These are phyloP conservation scores for Paramyrothecium roridum DNA, from an alignment of 2,329 filamentous ascomycete species.

Conservation along the genomic window DNA sequence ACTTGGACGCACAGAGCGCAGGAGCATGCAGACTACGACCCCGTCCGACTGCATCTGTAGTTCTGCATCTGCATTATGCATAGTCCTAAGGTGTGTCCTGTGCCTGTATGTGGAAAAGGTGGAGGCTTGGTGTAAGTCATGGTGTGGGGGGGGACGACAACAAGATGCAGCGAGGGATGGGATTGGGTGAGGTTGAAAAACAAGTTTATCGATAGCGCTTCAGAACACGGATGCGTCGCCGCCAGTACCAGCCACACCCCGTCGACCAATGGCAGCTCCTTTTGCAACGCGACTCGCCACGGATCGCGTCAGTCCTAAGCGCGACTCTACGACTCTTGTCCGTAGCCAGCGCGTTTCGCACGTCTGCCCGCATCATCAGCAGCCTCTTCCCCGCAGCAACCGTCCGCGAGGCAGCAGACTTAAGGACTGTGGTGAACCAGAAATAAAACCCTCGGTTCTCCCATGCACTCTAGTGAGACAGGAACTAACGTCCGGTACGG, in stretches of 20 bases:
- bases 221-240: not conserved
- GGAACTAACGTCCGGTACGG: too few species aligned
- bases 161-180: not conserved
- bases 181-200: not conserved
- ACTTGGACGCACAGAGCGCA: not conserved
- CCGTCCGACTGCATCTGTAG: not conserved
- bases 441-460: too few species aligned
- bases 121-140: not conserved
- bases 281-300: not conserved
- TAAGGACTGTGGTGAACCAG: too few species aligned
- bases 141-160: not conserved
- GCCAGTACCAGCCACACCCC: not conserved
- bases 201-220: constrained; percentile 23
- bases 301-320: not conserved
- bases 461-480: too few species aligned
- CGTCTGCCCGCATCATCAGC: too few species aligned
- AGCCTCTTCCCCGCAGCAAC: too few species aligned
- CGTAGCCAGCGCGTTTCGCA: too few species aligned
- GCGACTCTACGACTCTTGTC: not conserved
- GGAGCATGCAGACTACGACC: not conserved
- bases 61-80: not conserved
- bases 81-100: not conserved
- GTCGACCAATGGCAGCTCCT: not conserved
- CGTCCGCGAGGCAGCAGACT: too few species aligned
- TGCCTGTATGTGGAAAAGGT: too few species aligned